phyloP scores from a whole-genome alignment of 2,329 filamentous ascomycete genomes.

The Colletotrichum sp. region DNA sequence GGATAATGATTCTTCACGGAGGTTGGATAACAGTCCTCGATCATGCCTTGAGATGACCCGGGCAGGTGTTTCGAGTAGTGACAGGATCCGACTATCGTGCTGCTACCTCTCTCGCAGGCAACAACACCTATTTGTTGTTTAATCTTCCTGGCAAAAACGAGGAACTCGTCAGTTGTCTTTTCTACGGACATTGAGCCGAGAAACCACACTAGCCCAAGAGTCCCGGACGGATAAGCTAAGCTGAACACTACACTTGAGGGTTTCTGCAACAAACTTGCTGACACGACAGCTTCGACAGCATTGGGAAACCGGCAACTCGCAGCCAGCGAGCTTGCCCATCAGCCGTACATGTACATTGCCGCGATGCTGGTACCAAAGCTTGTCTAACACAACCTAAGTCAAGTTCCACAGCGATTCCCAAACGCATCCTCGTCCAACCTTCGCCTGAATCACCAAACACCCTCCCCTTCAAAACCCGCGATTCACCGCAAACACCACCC shows the following conservation, averaged over 20 bases:
- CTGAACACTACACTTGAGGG: accelerated
- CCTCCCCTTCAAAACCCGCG: not conserved
- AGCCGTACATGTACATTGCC: not conserved
- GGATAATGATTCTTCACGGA: no score
- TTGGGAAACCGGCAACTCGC: not conserved
- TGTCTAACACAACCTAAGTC: not conserved
- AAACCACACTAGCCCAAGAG: accelerated
- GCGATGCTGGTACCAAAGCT: not conserved
- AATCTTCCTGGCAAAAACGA: no score
- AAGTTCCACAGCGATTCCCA: not conserved
- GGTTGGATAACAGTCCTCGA: no score
- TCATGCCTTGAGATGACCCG: no score
- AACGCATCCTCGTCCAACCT: not conserved
- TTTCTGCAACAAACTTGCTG: not conserved
- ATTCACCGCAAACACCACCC: not conserved
- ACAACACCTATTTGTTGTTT: no score
- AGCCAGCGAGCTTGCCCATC: not conserved
- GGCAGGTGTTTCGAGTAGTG: no score
- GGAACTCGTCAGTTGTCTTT: no score
- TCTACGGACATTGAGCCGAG: accelerated
- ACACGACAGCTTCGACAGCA: not conserved
- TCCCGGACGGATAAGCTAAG: not conserved
- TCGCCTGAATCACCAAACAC: not conserved
- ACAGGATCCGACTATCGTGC: no score
- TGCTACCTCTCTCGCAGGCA: no score